Base-by-base conservation (phyloP, 2,329 filamentous ascomycete species). In the Penicillium sp. region DNA sequence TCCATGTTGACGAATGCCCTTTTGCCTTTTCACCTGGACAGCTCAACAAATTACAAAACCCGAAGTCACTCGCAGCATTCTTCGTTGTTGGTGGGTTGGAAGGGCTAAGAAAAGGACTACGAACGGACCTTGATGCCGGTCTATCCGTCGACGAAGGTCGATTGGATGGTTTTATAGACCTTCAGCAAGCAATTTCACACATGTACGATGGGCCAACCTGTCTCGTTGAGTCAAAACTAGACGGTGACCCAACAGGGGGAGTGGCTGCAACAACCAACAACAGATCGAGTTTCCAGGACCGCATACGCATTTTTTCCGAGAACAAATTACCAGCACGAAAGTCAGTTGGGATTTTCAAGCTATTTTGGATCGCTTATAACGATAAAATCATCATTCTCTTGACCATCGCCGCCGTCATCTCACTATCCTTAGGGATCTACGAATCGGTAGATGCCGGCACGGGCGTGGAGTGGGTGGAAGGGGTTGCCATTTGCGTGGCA, bases 31-130 rank as follows among this genome's bases (percentile, higher is more conserved):
- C 86, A 1, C 73, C 72, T 0, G 92, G 92, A 13, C 87, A 95
- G 67, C 79, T 97, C 58, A 88, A 86, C 65, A 96, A 96, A 73
- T 83, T 96, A 76, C 85, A 93, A 57, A 94, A 95, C 68, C 92
- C 92, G 4, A 96, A 96, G 77, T 95, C 86, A 57, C 75, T 96
- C 53, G 79, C 87, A 10, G 92, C 92, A 0, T 96, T 93, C 63
- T 89, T 88, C 66, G 87, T 87, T 14, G 71, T 97, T 5, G 92
- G 92, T 45, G 92, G 92, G 21, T 72, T 96, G 14, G 75, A 74
- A 16, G 92, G 92, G 0, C 72, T 97, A 45, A 90, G 93, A 72
- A 88, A 85, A 66, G 92, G 92, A 9, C 76, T 97, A 29, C 81
- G 89, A 45, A 86, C 86, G 6, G 85, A 94, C 69, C 79, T 89